Base-by-base conservation (phyloP, 192 early-diverging fungal species). In the Lunasporangiospora selenospora region DNA sequence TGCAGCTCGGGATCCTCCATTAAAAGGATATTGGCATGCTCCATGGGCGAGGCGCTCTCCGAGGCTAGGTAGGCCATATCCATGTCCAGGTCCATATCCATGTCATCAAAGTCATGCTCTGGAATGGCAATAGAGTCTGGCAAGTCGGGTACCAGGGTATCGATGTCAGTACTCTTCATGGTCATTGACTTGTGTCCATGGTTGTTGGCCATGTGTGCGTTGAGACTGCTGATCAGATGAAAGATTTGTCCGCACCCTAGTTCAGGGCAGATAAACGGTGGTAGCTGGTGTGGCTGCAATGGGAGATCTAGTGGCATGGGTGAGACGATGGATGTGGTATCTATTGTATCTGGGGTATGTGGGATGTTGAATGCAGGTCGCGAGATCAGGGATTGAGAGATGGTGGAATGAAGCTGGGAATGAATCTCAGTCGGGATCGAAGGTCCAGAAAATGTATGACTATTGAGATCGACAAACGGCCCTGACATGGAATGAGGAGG, bases 241-340 rank as follows among this genome's bases (percentile, higher is more conserved):
- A 60, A 70, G 21, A 27, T 37, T 4, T 61, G 66, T 11, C 56
- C 58, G 26, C 66, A 70, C 3, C 66, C 66, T 19, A 55, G 37
- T 32, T 55, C 58, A 3, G 66, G 58, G 24, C 66, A 70, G 9
- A 26, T 57, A 30, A 48, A 61, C 1, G 52, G 10, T 16, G 45
- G 42, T 9, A 58, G 49, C 5, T 69, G 66, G 45, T 70, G 66
- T 15, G 61, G 45, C 34, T 70, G 66, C 16, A 70, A 44, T 29
- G 60, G 66, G 32, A 70, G 37, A 30, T 70, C 66, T 4, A 58
- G 52, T 32, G 66, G 66, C 19, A 58, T 70, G 11, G 58, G 58
- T 15, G 66, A 45, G 19, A 48, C n/a, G n/a, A n/a, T n/a, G n/a
- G n/a, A n/a, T n/a, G n/a, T n/a, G n/a, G n/a, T n/a, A n/a, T n/a